Percentiles rank a stretch among this genome's conserved stretches.
Evolutionary conservation across 2,329 filamentous ascomycete species (phyloP).

Genomic region (Paracoccidioides lutzii): DNA sequence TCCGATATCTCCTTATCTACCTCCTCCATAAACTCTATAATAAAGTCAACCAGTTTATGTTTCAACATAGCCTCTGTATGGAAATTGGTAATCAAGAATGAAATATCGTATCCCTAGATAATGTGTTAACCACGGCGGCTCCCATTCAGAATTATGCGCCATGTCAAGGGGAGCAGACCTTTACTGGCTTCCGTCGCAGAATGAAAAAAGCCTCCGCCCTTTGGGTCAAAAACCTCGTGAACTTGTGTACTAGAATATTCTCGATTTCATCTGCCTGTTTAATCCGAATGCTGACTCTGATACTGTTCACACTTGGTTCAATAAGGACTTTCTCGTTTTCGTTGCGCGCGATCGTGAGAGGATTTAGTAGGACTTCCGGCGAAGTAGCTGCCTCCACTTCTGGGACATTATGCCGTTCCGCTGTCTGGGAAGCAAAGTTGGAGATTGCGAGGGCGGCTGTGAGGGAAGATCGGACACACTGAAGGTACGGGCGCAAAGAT

Average conservation of each 20-base stretch:
- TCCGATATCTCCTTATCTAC: slow-evolving; percentile 99
- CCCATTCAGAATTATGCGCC: slow-evolving; percentile 13
- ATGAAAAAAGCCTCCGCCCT: slow-evolving; percentile 96
- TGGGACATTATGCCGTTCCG: slow-evolving; percentile 94
- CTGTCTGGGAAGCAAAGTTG: slow-evolving; percentile 94
- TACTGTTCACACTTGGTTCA: slow-evolving; percentile 92
- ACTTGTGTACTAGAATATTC: slow-evolving; percentile 95
- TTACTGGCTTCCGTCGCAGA: slow-evolving; percentile 83
- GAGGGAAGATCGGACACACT: slow-evolving; percentile 87
- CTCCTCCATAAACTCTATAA: slow-evolving; percentile 99
- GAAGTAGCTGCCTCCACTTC: slow-evolving; percentile 90
- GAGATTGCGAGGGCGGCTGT: slow-evolving; percentile 86
- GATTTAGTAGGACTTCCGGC: slow-evolving; percentile 86
- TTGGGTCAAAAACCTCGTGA: slow-evolving; percentile 91
- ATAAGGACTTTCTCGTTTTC: slow-evolving; percentile 95
- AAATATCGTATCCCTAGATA: slow-evolving; percentile 88
- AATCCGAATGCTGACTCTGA: slow-evolving; percentile 95
- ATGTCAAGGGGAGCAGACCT: slow-evolving; percentile 42
- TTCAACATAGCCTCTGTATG: slow-evolving; percentile 98
- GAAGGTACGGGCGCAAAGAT: slow-evolving; percentile 91
- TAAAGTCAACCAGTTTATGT: slow-evolving; percentile 97
- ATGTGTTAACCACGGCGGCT: neutral
- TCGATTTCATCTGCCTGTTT: slow-evolving; percentile 99
- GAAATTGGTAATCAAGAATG: slow-evolving; percentile 96
- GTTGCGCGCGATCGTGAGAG: slow-evolving; percentile 80